phyloP scores from a whole-genome alignment of 2,329 filamentous ascomycete species.

The Neofusicoccum kwambonambiense region DNA sequence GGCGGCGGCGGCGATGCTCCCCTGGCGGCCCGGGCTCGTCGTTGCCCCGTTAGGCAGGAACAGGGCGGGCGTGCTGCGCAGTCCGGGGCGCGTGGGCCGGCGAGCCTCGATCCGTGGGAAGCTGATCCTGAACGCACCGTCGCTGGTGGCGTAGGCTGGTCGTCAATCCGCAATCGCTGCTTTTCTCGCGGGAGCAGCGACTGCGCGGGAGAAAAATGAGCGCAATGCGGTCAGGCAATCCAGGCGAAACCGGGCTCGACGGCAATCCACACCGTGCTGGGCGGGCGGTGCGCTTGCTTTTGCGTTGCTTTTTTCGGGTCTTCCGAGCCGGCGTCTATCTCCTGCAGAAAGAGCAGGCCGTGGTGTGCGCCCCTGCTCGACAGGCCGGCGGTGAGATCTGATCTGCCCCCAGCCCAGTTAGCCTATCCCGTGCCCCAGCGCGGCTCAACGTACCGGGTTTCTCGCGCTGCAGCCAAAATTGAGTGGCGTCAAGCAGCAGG shows the following conservation, averaged over 20 bases:
- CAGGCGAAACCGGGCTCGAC: slow-evolving; percentile 13
- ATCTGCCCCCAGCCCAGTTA: slow-evolving; percentile 14
- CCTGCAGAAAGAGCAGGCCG: slow-evolving; percentile 12
- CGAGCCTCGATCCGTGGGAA: neutral
- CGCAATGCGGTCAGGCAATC: slow-evolving; percentile 15
- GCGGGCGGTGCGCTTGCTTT: slow-evolving; percentile 4
- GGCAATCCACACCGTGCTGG: neutral
- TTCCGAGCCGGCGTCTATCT: slow-evolving; percentile 18
- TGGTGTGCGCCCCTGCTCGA: slow-evolving; percentile 3
- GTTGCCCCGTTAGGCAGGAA: slow-evolving; percentile 14
- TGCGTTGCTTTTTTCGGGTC: slow-evolving; percentile 18
- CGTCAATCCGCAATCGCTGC: neutral
- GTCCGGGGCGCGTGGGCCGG: neutral
- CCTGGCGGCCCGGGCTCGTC: neutral
- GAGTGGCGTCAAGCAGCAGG: slow-evolving; percentile 16
- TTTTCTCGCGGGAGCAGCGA: neutral
- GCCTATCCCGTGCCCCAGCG: slow-evolving; percentile 12
- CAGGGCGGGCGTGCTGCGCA: slow-evolving; percentile 10
- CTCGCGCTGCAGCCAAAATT: slow-evolving; percentile 19
- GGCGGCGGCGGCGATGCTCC: neutral
- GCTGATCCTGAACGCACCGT: neutral
- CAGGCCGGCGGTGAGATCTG: slow-evolving; percentile 16
- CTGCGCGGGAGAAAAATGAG: slow-evolving; percentile 10
- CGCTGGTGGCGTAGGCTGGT: neutral
- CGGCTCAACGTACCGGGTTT: slow-evolving; percentile 18